Evolutionary conservation across 306 rosid species (phyloP), one percentile per base, ranked within the genome.

Genomic region (Adenanthera pavonina): DNA sequence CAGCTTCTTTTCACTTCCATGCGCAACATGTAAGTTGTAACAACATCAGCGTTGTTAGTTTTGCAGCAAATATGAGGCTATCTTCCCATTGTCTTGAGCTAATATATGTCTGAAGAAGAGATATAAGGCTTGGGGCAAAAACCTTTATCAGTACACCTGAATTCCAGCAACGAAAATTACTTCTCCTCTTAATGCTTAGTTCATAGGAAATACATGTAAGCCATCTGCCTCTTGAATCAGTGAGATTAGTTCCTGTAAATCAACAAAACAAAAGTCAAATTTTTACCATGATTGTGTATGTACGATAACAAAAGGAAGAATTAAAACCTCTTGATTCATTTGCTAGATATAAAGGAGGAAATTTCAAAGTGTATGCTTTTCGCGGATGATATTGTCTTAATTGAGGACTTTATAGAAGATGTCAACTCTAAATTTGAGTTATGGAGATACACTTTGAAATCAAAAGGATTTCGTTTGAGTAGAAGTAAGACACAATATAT

Each of bases 221-320:
- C 54, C 78, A 59, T 71, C 78, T 61, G 74, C 82, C 52, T 44
- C 25, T 69, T 47, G 62, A 53, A 84, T 79, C 49, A 72, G 15
- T 56, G 61, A 65, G 72, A 33, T 70, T 44, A 65, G 51, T 13
- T 84, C 56, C 66, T 35, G 82, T 56, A 69, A 62, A 75, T 69
- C 51, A 53, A 44, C 34, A 19, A 25, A 61, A 77, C 7, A 62
- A 60, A 60, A 9, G 15, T 60, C 6, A 30, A 16, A 60, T 0
- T 54, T 54, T 49, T 14, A 25, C 15, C 3, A 16, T 17, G 11
- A 34, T 11, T n/a, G 11, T 48, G 4, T 44, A 34, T 36, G 64
- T 47, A 36, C 38, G 43, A 38, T 40, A 62, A 62, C 72, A 36
- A 6, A 8, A 67, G 43, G 64, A 69, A 61, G 62, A 64, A 77